Evolutionary conservation across 495 filamentous ascomycete species (phyloP), one percentile per base, ranked within the genome.

Genomic region (Aspergillus leporis): DNA sequence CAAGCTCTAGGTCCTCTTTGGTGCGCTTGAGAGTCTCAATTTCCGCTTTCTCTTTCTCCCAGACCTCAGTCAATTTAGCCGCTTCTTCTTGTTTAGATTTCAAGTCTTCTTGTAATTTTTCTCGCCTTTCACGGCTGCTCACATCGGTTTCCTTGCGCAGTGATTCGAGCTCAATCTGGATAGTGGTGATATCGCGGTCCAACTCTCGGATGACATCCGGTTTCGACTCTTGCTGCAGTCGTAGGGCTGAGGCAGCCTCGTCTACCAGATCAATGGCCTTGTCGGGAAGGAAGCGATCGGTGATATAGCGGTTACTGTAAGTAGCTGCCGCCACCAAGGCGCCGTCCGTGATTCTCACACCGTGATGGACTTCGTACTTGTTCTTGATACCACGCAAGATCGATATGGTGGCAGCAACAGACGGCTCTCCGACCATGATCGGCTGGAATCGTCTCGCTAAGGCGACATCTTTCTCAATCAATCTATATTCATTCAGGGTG

Each of bases 241-340:
- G 83, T 9, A 97, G 77, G 13, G 90, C 90, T 40, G 91, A 96
- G 5, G 94, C 93, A 14, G 94, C 94, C 74, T 98, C 94, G 68
- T 98, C 94, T 62, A 98, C 91, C 51, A 98, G 70, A 70, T 98
- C 94, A 60, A 98, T 98, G 7, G 94, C 94, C 67, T 98, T 97
- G 71, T 97, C 93, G 1, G 94, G 93, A 1, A 97, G 79, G 71
- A 95, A 98, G 36, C 94, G 89, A 68, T 97, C 93, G 45, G 91
- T 96, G 61, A 98, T 94, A 66, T 98, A 98, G 31, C 94, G 90
- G 65, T 98, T 97, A 53, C 89, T 92, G 70, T 93, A 90, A 0
- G 89, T 90, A 9, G 94, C 93, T 18, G 94, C 94, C 5, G 94
- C 90, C 7, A 98, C 93, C 18, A 97, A 79, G 13, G 94, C 93